These are phyloP conservation scores for Vitis hybrid DNA, from an alignment of 177 flowering plant genomes.

Conservation along the genomic window DNA sequence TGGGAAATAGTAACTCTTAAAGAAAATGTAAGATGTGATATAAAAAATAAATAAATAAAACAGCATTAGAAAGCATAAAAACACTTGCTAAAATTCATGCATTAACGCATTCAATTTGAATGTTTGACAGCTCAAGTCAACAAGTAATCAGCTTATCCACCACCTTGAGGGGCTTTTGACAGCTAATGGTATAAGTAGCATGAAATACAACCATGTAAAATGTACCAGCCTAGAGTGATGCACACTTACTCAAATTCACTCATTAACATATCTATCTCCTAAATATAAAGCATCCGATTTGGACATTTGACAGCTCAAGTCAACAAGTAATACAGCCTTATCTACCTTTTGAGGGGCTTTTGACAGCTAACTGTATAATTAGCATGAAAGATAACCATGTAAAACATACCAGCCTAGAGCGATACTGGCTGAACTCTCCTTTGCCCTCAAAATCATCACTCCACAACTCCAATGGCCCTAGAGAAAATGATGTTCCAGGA, in stretches of 20 bases:
- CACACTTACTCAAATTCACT: background rate
- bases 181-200: background rate
- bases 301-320: background rate
- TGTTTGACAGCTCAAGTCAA: background rate
- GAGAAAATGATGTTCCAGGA: slow-evolving; percentile 37
- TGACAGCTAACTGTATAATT: background rate
- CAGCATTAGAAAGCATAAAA: no score
- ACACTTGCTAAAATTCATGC: no score
- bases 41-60: no score
- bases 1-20: no score
- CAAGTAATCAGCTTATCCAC: background rate
- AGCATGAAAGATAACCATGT: background rate
- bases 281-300: background rate
- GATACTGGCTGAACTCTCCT: slow-evolving; percentile 87
- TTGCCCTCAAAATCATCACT: slow-evolving; percentile 89
- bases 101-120: background rate
- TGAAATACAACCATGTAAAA: background rate
- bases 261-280: background rate
- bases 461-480: slow-evolving; percentile 85
- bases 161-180: background rate
- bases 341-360: background rate
- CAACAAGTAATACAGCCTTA: background rate
- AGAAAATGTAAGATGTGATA: no score
- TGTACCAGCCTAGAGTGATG: slow-evolving; percentile 90
- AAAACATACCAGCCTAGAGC: slow-evolving; percentile 77